Percentiles rank a stretch among this genome's conserved stretches.
Evolutionary conservation across 768 basidiomycete species (phyloP).

Genomic region (Tricholoma matsutake): DNA sequence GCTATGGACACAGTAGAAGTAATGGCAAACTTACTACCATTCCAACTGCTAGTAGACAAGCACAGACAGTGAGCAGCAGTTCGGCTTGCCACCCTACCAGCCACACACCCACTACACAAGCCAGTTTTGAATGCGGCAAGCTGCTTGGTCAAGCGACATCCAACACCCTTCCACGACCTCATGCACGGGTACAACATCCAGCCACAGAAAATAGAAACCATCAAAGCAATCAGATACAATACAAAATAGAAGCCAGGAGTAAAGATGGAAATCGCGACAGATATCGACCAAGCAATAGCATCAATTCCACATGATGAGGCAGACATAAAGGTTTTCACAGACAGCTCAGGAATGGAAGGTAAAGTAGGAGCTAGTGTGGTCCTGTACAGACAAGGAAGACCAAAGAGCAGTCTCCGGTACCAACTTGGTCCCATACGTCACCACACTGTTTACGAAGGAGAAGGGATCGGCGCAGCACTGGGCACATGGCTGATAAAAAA

Average conservation of each 20-base stretch:
- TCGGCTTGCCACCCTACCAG: neutral
- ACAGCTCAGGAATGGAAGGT: constrained; percentile 8
- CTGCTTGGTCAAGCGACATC: no score
- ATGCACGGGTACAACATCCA: no score
- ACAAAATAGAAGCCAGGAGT: neutral
- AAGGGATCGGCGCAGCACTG: constrained; percentile 3
- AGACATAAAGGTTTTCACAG: no score
- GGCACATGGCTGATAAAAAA: neutral
- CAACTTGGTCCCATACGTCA: constrained; percentile 2
- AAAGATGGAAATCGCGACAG: neutral
- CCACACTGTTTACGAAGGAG: constrained; percentile 13
- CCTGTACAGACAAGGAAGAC: neutral
- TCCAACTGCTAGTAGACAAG: neutral
- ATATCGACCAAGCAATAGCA: neutral
- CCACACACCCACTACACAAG: neutral
- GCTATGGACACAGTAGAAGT: constrained; percentile 16
- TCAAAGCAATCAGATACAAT: neutral
- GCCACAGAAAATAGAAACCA: no score
- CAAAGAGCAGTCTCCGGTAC: neutral
- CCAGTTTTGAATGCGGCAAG: neutral
- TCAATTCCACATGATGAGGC: neutral
- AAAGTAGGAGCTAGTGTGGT: constrained; percentile 12
- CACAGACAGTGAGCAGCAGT: neutral
- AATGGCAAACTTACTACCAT: constrained; percentile 9
- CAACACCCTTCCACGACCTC: no score